Evolutionary conservation across 2,329 filamentous ascomycete genomes (phyloP), one percentile per base, ranked within the genome.

Genomic region (Penicillium crustosum): DNA sequence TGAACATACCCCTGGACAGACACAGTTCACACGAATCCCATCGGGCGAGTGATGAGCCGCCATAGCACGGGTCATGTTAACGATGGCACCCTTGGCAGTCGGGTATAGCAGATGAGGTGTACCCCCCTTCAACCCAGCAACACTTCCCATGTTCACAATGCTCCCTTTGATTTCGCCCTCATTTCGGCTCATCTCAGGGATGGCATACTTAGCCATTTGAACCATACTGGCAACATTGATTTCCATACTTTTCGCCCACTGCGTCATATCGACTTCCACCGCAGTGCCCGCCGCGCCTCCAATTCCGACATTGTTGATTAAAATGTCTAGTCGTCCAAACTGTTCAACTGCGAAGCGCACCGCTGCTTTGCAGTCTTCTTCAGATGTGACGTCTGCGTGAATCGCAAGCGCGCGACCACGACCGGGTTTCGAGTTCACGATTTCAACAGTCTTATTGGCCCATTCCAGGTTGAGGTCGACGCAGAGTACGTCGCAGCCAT

Each of bases 191-290:
- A 89, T 89, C 3, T 75, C 81, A 0, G 86, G 86, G 31, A 89
- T 81, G 0, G 81, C 80, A 62, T 83, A 82, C 64, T 87, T 86
- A 19, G 77, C 76, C 84, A 89, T 88, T 54, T 82, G 75, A 31
- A 88, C 81, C 86, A 89, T 89, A 63, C 82, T 86, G 5, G 79
- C 80, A 4, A 89, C 83, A 64, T 89, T 89, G 47, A 88, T 74
- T 44, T 86, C 79, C 54, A 89, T 77, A 0, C 81, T 79, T 50
- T 77, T 78, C 0, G 81, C 76, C 84, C 84, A 89, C 12, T 78
- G 75, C 0, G 70, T 78, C 77, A 86, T 81, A 64, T 88, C 83
- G 0, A 88, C 82, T 0, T 85, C 82, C 2, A 84, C 77, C 0
- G 86, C 85, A 2, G 82, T 86, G 0, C 87, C 87, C 1, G 73